Percentiles rank a stretch among this genome's conserved stretches.
Evolutionary conservation across 495 filamentous ascomycete species (phyloP).

Genomic region (Penicillium odoratum): DNA sequence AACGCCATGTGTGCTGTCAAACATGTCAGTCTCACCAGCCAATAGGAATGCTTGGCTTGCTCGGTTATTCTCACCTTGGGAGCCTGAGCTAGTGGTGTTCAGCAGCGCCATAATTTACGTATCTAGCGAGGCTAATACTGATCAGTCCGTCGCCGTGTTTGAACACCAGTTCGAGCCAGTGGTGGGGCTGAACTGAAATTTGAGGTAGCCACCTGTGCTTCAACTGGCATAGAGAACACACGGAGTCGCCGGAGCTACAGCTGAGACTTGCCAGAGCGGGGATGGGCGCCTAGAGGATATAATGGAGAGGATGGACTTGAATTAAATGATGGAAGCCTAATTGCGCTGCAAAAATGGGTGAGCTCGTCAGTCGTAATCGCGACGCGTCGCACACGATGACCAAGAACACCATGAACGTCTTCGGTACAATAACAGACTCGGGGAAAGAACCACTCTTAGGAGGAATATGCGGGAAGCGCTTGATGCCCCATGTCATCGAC

Average conservation of each 20-base stretch:
- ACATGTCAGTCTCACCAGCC: neutral
- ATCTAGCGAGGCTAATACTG: slow-evolving; percentile 6
- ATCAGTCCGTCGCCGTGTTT: slow-evolving; percentile 1
- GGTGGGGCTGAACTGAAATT: neutral
- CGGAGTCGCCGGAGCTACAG: slow-evolving; percentile 9
- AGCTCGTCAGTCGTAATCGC: slow-evolving; percentile 2
- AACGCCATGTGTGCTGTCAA: neutral
- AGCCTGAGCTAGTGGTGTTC: neutral
- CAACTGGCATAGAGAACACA: slow-evolving; percentile 8
- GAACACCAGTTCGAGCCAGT: slow-evolving; percentile 8
- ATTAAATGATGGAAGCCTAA: neutral
- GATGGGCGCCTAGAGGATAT: neutral
- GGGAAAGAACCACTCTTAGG: slow-evolving; percentile 7
- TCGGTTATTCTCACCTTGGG: neutral
- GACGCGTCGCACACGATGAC: slow-evolving; percentile 6
- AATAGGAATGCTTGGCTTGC: neutral
- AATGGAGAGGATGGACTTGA: neutral
- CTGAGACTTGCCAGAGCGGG: neutral
- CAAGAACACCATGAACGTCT: neutral
- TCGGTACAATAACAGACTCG: neutral
- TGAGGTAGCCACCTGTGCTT: slow-evolving; percentile 8
- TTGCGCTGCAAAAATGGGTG: slow-evolving; percentile 7
- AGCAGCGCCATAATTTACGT: slow-evolving; percentile 8
- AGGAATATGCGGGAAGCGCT: slow-evolving; percentile 17
- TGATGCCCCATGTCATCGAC: slow-evolving; percentile 20